phyloP scores from a whole-genome alignment of 352 stramenopile genomes.

The Phytophthora rubi region DNA sequence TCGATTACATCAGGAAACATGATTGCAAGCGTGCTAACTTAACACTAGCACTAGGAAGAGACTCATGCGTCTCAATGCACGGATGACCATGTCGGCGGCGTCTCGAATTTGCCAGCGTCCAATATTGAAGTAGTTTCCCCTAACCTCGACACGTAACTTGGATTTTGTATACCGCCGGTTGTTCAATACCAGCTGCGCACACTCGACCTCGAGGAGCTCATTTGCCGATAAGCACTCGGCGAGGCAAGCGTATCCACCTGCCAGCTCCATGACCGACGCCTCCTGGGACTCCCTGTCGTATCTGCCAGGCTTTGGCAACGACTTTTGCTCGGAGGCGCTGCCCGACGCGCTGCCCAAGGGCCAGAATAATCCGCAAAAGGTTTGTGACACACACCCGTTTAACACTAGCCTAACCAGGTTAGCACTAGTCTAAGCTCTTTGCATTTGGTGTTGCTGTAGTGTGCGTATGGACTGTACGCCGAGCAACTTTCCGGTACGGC shows the following conservation, averaged over 20 bases:
- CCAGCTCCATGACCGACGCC: conserved; percentile 19
- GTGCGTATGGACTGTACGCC: conserved; percentile 92
- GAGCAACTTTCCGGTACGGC: conserved; percentile 97
- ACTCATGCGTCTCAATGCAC: background rate
- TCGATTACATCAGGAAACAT: background rate
- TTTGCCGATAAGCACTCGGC: conserved; percentile 15
- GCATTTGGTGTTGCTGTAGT: conserved; percentile 34
- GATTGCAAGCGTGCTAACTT: background rate
- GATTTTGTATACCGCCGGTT: background rate
- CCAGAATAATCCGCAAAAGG: conserved; percentile 95
- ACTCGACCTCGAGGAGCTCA: conserved; percentile 11
- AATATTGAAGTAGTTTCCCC: background rate
- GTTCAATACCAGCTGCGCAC: background rate
- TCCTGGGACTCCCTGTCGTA: conserved; percentile 84
- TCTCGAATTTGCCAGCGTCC: background rate
- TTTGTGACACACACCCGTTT: conserved; percentile 9
- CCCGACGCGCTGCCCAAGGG: conserved; percentile 88
- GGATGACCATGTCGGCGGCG: background rate
- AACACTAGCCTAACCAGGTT: background rate
- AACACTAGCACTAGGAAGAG: background rate
- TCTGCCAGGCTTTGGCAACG: conserved; percentile 92
- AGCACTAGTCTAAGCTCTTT: background rate
- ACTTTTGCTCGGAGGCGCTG: conserved; percentile 94
- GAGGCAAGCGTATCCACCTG: background rate
- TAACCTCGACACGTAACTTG: background rate